phyloP scores from a whole-genome alignment of 1,284 basidiomycete species.

The Trichosporon asahii region DNA sequence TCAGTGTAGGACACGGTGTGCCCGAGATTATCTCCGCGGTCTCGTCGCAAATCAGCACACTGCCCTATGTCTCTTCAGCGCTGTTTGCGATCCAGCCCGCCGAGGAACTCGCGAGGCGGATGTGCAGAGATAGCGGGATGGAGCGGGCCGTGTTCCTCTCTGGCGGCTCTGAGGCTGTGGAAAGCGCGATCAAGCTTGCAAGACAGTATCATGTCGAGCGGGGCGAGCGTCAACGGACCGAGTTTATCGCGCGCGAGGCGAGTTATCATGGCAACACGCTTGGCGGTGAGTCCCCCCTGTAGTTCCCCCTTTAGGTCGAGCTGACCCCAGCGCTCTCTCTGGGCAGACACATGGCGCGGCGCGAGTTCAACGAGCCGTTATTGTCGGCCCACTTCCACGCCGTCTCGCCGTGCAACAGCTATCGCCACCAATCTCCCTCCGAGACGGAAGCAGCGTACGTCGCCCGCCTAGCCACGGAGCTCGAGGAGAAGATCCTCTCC shows the following conservation, averaged over 20 bases:
- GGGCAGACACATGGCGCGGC: conserved; percentile 48
- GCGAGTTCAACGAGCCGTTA: conserved; percentile 28
- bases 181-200: conserved; percentile 23
- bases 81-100: conserved; percentile 31
- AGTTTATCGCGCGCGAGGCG: conserved; percentile 73
- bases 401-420: conserved; percentile 67
- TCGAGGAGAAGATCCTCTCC: conserved; percentile 75
- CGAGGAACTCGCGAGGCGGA: conserved; percentile 56
- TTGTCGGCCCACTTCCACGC: conserved; percentile 26
- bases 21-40: conserved; percentile 53
- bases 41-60: conserved; percentile 61
- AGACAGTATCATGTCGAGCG: conserved; percentile 65
- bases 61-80: conserved; percentile 53
- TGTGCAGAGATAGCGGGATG: conserved; percentile 56
- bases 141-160: conserved; percentile 33
- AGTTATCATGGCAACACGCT: conserved; percentile 83
- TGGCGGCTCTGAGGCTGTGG: conserved; percentile 23
- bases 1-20: conserved; percentile 70
- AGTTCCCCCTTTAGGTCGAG: not conserved
- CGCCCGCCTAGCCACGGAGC: conserved; percentile 66
- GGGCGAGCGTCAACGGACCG: conserved; percentile 63
- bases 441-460: conserved; percentile 77
- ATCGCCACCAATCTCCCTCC: conserved; percentile 63
- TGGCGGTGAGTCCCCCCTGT: conserved; percentile 38
- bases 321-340: conserved; percentile 21